These are phyloP conservation scores for Penicillium bialowiezense DNA, from an alignment of 495 filamentous ascomycete genomes.

Conservation along the genomic window DNA sequence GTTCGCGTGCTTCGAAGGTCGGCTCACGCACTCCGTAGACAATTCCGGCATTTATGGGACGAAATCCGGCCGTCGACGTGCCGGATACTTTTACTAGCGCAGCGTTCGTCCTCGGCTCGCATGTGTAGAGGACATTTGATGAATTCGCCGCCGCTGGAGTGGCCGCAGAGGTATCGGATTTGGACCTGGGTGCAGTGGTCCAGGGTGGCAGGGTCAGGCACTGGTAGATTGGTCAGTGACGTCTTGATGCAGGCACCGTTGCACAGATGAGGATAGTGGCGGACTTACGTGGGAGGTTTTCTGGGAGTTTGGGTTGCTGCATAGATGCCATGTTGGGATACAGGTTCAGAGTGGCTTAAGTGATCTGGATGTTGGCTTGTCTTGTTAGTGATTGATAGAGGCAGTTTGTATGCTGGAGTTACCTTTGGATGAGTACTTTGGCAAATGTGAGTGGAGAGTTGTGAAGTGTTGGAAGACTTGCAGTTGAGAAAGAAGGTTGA, in stretches of 20 bases:
- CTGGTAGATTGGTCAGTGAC: not conserved
- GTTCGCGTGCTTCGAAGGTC: no score
- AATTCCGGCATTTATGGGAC: slow-evolving; percentile 20
- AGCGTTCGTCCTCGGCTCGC: slow-evolving; percentile 16
- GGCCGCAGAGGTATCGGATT: slow-evolving; percentile 20
- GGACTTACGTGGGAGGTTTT: not conserved
- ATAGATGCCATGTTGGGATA: no score
- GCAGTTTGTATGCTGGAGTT: no score
- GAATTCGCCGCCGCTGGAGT: slow-evolving; percentile 18
- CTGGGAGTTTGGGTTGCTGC: not conserved
- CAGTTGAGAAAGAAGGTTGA: no score
- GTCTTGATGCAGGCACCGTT: not conserved
- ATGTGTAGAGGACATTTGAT: slow-evolving; percentile 19
- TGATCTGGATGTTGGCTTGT: no score
- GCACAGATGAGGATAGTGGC: not conserved
- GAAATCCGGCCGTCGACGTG: slow-evolving; percentile 16
- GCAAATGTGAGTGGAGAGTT: no score
- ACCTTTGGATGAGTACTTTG: no score
- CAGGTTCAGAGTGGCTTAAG: no score
- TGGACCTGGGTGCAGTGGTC: slow-evolving; percentile 15
- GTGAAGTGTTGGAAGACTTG: no score
- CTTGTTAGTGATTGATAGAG: no score
- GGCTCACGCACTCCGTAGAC: slow-evolving; percentile 12
- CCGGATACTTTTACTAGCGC: not conserved
- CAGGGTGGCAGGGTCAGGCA: not conserved